Evolutionary conservation across 768 basidiomycete species (phyloP).

Genomic region (Leccinum subtestaceum): DNA sequence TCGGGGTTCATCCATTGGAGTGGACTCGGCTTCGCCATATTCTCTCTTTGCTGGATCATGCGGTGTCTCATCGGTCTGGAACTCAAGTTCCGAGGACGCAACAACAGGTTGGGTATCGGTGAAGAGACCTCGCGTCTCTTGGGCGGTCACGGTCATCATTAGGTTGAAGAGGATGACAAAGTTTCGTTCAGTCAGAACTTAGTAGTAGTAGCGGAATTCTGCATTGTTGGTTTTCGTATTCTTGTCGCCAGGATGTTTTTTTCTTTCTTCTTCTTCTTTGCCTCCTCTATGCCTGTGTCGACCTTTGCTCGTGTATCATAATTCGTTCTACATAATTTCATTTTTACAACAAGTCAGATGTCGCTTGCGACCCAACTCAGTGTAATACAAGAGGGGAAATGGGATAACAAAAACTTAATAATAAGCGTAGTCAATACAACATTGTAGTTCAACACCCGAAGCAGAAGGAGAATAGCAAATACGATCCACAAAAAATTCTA

Average conservation of each 20-base stretch:
- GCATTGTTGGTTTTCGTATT: constrained; percentile 3
- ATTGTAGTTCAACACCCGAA: constrained; percentile 7
- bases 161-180: background rate
- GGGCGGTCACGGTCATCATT: constrained; percentile 23
- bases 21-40: constrained; percentile 58
- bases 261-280: background rate
- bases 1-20: constrained; percentile 65
- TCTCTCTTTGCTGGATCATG: constrained; percentile 62
- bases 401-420: constrained; percentile 6
- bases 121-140: constrained; percentile 33
- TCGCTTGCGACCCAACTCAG: constrained; percentile 9
- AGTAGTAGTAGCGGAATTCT: background rate
- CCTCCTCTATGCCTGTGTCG: constrained; percentile 2
- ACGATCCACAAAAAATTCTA: constrained; percentile 13
- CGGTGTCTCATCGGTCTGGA: constrained; percentile 48
- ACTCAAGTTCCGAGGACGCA: constrained; percentile 33
- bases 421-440: constrained; percentile 15
- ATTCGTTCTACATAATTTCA: constrained; percentile 18
- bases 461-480: background rate
- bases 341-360: constrained; percentile 1
- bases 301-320: constrained; percentile 9
- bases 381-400: constrained; percentile 21
- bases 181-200: background rate
- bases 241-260: background rate
- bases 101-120: constrained; percentile 32